Evolutionary conservation across 2,329 filamentous ascomycete species (phyloP), one percentile per base, ranked within the genome.

Genomic region (Colletotrichum sp.): DNA sequence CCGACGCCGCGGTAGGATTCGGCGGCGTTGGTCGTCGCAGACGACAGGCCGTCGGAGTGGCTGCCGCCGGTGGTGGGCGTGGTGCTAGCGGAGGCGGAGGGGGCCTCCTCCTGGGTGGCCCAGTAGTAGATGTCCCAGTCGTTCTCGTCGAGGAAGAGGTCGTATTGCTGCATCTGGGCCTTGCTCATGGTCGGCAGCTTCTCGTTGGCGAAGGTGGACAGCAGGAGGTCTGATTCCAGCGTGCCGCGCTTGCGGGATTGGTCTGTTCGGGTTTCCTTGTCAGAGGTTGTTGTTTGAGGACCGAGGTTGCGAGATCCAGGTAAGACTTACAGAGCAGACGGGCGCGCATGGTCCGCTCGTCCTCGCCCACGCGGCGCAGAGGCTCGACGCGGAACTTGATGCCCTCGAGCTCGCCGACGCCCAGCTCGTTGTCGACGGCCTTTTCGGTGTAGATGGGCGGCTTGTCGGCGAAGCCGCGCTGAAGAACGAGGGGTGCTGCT

Each of bases 61-160:
- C 24, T 66, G 65, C 24, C 26, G 78, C 80, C 65, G 78, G 86
- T 78, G n/a, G 90, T 78, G n/a, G 90, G 43, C n/a, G 72, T 58
- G 75, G 78, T 30, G 78, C 80, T 66, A 78, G 86, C 84, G 70
- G 83, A 78, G n/a, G 90, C 90, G 2, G 89, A 87, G 6, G 90
- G 86, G 15, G 67, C 75, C 38, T 93, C 89, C 80, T 95, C 93
- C 85, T 99, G 97, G 18, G 97, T 99, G 5, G 95, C 95, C 97
- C 97, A 99, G 90, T 99, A 99, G 90, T 99, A 99, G 77, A 99
- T 98, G 84, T 99, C 97, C 97, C 97, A 99, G 88, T 99, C 97
- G 86, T 99, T 99, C 87, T 99, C 97, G 85, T 99, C 97, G 72
- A 99, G 92, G 88, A 99, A 98, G 32, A 90, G 88, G 84, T 99